Evolutionary conservation across 768 basidiomycete genomes (phyloP), one percentile per base, ranked within the genome.

Genomic region (Cystobasidiopsis lactophilus): DNA sequence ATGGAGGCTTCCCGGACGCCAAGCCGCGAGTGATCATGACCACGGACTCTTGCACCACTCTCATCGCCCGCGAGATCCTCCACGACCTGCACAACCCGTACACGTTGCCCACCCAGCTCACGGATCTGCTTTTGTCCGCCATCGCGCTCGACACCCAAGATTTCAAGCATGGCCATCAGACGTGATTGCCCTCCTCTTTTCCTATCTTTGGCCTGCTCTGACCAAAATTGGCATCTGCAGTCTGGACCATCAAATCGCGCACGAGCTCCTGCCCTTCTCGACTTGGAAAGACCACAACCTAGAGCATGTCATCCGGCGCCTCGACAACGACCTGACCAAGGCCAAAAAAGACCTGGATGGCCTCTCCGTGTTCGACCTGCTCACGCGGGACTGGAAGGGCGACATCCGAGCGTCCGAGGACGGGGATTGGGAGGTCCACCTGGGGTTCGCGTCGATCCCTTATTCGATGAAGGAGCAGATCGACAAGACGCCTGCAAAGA

Each of bases 341-440:
- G 51, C 50, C 3, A n/a, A 52, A 37, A 40, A 45, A 11, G 39
- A 55, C 24, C 26, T 55, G 4, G 30, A 24, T 4, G 16, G 24
- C 23, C 41, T 55, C 16, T 40, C 35, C 43, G 30, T 55, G 2
- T 33, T 29, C 3, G 38, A 55, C 53, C 24, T 55, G 24, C 37
- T 43, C 18, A 43, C 38, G 23, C 50, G 54, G 5, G 54, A 55
- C 41, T 55, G 30, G 26, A 55, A 55, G 23, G 54, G 54, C 40
- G 54, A 55, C 35, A 30, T 55, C 23, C 30, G 45, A 4, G 23
- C 16, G 29, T 4, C 45, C 16, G 4, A 23, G 10, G 24, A 47
- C 45, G 11, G 10, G 24, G 16, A 47, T 10, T 26, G 19, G 7
- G 23, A 13, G 18, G 16, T 47, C 18, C 45, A 47, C 24, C 45